These are phyloP conservation scores for Aspergillus flavus DNA, from an alignment of 2,329 filamentous ascomycete species.

Conservation along the genomic window DNA sequence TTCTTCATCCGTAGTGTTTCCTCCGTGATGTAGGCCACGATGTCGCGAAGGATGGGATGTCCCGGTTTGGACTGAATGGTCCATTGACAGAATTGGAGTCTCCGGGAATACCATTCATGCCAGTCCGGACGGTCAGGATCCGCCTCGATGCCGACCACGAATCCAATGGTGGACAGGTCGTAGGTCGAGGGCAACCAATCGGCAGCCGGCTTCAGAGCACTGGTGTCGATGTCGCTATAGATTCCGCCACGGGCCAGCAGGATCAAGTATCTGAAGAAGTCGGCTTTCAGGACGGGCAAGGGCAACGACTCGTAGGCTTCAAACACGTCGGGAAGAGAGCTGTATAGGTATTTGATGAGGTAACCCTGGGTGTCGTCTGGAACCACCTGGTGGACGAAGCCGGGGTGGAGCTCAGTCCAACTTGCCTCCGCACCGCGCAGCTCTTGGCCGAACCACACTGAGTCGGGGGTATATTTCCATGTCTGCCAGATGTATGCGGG, in stretches of 20 bases:
- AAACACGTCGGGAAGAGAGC: constrained; percentile 74
- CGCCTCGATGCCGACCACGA: constrained; percentile 94
- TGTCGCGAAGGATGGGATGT: constrained; percentile 85
- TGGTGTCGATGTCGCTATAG: constrained; percentile 92
- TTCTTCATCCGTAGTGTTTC: constrained; percentile 75
- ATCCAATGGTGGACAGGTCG: constrained; percentile 74
- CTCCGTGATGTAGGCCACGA: constrained; percentile 83
- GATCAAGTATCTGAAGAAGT: constrained; percentile 76
- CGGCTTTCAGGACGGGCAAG: constrained; percentile 74
- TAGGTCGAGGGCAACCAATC: constrained; percentile 85
- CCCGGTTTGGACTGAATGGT: constrained; percentile 95
- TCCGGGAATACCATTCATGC: constrained; percentile 91
- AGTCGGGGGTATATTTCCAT: constrained; percentile 85
- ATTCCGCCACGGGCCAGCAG: constrained; percentile 77
- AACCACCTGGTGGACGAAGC: constrained; percentile 94
- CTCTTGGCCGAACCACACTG: constrained; percentile 70
- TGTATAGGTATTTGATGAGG: constrained; percentile 83
- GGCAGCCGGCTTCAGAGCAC: constrained; percentile 76
- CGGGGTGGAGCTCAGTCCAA: constrained; percentile 84
- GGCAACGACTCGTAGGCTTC: constrained; percentile 76
- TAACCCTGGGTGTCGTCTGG: constrained; percentile 85
- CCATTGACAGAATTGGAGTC: constrained; percentile 99
- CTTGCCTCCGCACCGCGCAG: constrained; percentile 85
- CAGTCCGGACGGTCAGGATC: constrained; percentile 92
- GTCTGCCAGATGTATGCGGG: constrained; percentile 99